These are phyloP conservation scores for Verticillium longisporum DNA, from an alignment of 2,329 filamentous ascomycete species.

Conservation along the genomic window DNA sequence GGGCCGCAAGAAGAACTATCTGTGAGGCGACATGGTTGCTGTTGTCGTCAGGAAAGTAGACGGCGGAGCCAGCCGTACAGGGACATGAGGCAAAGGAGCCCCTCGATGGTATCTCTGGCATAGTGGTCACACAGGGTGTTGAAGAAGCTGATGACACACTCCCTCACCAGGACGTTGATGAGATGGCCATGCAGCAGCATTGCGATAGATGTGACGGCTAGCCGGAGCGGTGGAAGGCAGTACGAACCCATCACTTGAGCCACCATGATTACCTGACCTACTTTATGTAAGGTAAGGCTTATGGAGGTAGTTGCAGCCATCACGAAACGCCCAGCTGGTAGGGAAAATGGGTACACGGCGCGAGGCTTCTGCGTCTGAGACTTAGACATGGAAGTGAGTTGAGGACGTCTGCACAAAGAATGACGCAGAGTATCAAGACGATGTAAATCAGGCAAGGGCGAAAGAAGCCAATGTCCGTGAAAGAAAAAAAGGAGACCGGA, in stretches of 20 bases:
- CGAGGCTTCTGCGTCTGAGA: background rate
- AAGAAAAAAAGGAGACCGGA: background rate
- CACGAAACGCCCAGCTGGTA: background rate
- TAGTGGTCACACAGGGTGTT: background rate
- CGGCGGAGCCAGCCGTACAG: background rate
- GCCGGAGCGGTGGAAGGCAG: background rate
- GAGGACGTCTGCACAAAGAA: background rate
- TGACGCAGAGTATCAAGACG: background rate
- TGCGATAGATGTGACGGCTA: background rate
- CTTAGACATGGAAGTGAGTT: background rate
- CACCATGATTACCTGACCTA: background rate
- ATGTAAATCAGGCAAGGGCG: background rate
- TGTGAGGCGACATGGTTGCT: conserved; percentile 42
- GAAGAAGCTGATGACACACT: background rate
- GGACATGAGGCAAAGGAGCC: background rate
- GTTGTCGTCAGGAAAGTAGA: background rate
- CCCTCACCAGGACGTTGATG: background rate
- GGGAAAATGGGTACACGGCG: background rate
- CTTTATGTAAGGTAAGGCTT: background rate
- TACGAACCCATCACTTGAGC: background rate
- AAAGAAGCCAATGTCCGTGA: background rate
- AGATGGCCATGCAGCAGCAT: background rate
- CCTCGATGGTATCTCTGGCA: conserved; percentile 1
- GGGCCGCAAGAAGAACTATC: conserved; percentile 89
- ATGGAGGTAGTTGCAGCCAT: background rate